phyloP scores from a whole-genome alignment of 495 filamentous ascomycete genomes.

The Aspergillus leporis region DNA sequence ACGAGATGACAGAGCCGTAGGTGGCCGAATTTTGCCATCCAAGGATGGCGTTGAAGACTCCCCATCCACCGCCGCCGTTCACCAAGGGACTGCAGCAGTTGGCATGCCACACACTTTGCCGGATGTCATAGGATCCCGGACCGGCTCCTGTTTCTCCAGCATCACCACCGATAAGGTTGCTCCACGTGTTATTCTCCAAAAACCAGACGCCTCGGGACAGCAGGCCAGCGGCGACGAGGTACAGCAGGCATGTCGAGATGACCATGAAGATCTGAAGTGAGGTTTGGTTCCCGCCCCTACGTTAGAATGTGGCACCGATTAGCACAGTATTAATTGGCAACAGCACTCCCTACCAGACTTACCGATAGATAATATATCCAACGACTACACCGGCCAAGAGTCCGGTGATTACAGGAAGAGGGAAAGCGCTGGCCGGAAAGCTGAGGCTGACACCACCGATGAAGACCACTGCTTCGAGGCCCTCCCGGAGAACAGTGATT shows the following conservation, averaged over 20 bases:
- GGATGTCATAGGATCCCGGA: slow-evolving; percentile 85
- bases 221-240: slow-evolving; percentile 82
- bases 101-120: slow-evolving; percentile 84
- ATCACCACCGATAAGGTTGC: slow-evolving; percentile 67
- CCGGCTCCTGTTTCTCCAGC: slow-evolving; percentile 72
- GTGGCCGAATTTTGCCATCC: slow-evolving; percentile 92
- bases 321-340: not conserved
- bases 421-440: slow-evolving; percentile 72
- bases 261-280: slow-evolving; percentile 79
- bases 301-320: not conserved
- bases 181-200: slow-evolving; percentile 67
- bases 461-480: slow-evolving; percentile 79
- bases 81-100: slow-evolving; percentile 79
- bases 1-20: slow-evolving; percentile 75
- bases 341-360: not conserved
- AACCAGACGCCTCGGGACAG: slow-evolving; percentile 77
- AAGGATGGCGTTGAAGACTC: slow-evolving; percentile 77
- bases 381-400: slow-evolving; percentile 61
- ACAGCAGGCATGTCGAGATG: slow-evolving; percentile 78
- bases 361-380: slow-evolving; percentile 68
- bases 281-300: slow-evolving; percentile 60
- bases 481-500: slow-evolving; percentile 80
- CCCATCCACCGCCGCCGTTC: slow-evolving; percentile 71
- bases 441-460: slow-evolving; percentile 77
- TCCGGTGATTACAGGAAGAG: slow-evolving; percentile 70